These are phyloP conservation scores for Karstenula rhodostoma DNA, from an alignment of 2,329 filamentous ascomycete genomes.

Conservation along the genomic window DNA sequence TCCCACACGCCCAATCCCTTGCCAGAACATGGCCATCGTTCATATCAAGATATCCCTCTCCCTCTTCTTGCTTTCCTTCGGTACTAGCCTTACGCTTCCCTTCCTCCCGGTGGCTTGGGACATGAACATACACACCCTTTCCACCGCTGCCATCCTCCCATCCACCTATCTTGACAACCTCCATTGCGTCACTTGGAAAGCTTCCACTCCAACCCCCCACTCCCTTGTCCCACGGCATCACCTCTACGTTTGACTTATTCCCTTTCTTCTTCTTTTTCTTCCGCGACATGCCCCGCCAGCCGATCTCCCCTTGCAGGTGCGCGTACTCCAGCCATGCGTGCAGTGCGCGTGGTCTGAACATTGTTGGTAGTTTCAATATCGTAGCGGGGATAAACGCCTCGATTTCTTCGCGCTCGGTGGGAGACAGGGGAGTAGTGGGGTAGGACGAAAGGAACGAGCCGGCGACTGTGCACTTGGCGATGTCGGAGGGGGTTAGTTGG, in stretches of 20 bases:
- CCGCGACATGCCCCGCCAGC: background rate
- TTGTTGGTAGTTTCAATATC: background rate
- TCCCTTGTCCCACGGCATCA: slow-evolving; percentile 2
- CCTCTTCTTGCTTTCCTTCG: background rate
- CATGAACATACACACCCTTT: background rate
- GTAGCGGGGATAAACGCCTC: background rate
- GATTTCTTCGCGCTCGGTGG: background rate
- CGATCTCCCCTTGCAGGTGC: too few relatives aligned
- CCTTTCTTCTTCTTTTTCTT: background rate
- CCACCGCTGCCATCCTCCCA: background rate
- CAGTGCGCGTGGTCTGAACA: background rate
- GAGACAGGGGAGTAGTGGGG: background rate
- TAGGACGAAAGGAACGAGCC: background rate
- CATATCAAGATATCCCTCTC: background rate
- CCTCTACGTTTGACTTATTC: too few relatives aligned
- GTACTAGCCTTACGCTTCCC: background rate
- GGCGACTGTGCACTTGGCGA: background rate
- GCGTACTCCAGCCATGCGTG: background rate
- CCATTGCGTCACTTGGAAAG: background rate
- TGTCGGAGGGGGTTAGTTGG: background rate
- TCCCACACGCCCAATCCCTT: background rate
- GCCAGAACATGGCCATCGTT: background rate
- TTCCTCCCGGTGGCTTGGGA: background rate
- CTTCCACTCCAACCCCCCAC: background rate
- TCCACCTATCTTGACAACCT: background rate